Evolutionary conservation across 805 yeast genomes (phyloP), one percentile per base, ranked within the genome.

Genomic region (Lachancea kluyveri): DNA sequence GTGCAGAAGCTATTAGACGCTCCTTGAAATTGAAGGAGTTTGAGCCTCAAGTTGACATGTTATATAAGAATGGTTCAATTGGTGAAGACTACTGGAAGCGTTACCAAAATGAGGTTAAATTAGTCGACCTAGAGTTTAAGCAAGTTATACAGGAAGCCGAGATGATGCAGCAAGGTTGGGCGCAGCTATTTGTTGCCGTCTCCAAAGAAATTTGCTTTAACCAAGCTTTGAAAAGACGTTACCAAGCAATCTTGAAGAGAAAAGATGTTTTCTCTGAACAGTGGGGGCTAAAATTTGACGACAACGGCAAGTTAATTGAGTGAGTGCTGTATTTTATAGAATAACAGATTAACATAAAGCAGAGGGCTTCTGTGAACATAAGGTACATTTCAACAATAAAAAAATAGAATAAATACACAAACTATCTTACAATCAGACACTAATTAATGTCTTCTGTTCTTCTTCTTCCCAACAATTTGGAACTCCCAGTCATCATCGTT

Each of bases 191-290:
- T 48, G 80, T 86, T 50, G 82, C 82, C 7, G 71, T 79, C 9
- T 79, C 88, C 26, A 90, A 82, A 54, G 96, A 92, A 54, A 79
- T 90, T 31, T 85, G 95, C 41, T 83, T 87, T 59, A 92, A 90
- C 54, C 90, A 83, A 60, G 96, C 96, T 1, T 65, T 90, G 32
- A 73, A 90, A 59, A 77, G 92, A 65, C 79, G 96, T 50, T 62
- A 61, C 31, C 41, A 45, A 6, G 58, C 68, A 3, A 59, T 63
- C 18, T 55, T 55, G 4, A 59, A 57, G 21, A 64, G 75, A 46
- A 66, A 60, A 36, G 46, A 50, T 19, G 46, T 46, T 4, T 51
- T 49, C 35, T 41, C 46, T 12, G 33, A 45, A 24, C 54, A 50
- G 37, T 56, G 58, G 59, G 51, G 46, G 18, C 34, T 56, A 24